These are phyloP conservation scores for Aspergillus brunneoviolaceus DNA, from an alignment of 2,329 filamentous ascomycete species.

Conservation along the genomic window DNA sequence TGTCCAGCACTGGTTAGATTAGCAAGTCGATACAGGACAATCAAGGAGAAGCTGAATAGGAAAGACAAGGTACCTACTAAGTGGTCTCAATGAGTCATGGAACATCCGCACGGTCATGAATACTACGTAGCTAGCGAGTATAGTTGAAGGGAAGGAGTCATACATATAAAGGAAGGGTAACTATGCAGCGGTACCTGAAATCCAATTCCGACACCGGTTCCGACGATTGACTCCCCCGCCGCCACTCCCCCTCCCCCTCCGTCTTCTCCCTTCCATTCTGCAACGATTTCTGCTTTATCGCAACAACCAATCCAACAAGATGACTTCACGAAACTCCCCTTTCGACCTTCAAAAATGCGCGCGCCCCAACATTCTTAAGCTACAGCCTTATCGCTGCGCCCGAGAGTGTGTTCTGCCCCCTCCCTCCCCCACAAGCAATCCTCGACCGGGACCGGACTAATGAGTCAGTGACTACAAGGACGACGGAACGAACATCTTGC, in stretches of 20 bases:
- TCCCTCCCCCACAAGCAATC: slow-evolving; percentile 6
- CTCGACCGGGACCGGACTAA: slow-evolving; percentile 22
- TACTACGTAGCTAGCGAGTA: no score
- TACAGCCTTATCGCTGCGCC: slow-evolving; percentile 78
- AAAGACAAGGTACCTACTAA: no score
- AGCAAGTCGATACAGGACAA: no score
- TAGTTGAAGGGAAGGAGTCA: neutral
- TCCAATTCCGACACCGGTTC: slow-evolving; percentile 4
- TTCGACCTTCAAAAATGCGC: slow-evolving; percentile 75
- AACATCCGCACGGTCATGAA: no score
- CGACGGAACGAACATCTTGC: slow-evolving; percentile 89
- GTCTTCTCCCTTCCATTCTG: slow-evolving; percentile 6
- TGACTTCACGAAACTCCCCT: slow-evolving; percentile 47
- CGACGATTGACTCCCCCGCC: slow-evolving; percentile 11
- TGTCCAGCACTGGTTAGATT: no score
- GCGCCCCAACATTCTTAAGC: slow-evolving; percentile 71
- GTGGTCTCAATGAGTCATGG: no score
- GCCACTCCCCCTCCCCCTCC: slow-evolving; percentile 6
- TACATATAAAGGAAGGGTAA: neutral
- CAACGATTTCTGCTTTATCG: neutral
- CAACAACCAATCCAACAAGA: slow-evolving; percentile 24
- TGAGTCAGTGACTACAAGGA: slow-evolving; percentile 90
- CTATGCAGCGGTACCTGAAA: slow-evolving; percentile 4
- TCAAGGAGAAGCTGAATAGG: no score
- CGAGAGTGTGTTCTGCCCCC: slow-evolving; percentile 63